Base-by-base conservation (phyloP, 2,329 filamentous ascomycete species). In the Fusarium anguioides region DNA sequence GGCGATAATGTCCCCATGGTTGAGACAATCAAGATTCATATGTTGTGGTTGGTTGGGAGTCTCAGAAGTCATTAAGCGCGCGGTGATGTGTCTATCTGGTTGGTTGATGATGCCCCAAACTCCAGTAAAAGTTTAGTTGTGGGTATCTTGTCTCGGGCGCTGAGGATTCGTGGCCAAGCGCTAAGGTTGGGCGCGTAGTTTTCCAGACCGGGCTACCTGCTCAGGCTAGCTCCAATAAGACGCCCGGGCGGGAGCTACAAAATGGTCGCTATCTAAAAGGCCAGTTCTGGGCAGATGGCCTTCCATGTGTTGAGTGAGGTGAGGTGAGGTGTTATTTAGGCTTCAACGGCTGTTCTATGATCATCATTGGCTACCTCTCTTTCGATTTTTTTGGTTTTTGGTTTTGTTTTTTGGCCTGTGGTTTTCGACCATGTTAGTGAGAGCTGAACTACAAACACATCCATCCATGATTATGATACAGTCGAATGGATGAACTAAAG, bases 51-150 rank as follows among this genome's bases (percentile, higher is more conserved):
- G 69, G 70, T 48, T 58, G 56, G 42, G 56, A 49, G 72, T 74
- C 56, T 52, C 70, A 72, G 64, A 55, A 54, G 21, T 44, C 35
- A 29, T 60, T 52, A 68, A 71, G 71, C 72, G 72, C 72, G 72
- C 65, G 47, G 63, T 41, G 24, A 31, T 47, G 23, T 15, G 41
- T 35, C 52, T 24, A 47, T 39, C 40, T 69, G 61, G 71, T 74
- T 74, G 72, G 72, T 10, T 20, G 5, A 4, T 7, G 7, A 18
- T 15, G 39, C 23, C 18, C 55, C 54, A 37, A 50, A 45, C 56
- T 15, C 65, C 65, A 64, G 42, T 57, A 12, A 23, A 50, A 18
- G 21, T 27, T 39, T 50, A 27, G 37, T 21, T 42, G 40, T 57
- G 39, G 33, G 23, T 44, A 11, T 15, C 26, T 36, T 59, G 52